These are phyloP conservation scores for Gleditsia sinensis DNA, from an alignment of 306 rosid genomes.

Conservation along the genomic window DNA sequence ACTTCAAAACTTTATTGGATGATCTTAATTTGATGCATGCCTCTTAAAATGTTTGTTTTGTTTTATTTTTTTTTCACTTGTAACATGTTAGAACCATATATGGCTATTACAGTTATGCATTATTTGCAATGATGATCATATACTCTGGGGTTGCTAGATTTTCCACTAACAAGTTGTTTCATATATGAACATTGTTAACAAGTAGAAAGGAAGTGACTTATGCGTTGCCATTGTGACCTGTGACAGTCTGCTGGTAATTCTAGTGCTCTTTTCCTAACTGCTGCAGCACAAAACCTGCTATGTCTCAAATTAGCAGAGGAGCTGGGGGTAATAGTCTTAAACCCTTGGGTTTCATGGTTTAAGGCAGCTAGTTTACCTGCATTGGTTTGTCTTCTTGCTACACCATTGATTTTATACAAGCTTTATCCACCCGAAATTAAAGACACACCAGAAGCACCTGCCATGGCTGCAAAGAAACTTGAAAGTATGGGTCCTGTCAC, in stretches of 20 bases:
- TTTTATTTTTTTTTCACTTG: neutral
- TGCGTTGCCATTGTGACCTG: constrained; percentile 45
- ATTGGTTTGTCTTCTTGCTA: constrained; percentile 61
- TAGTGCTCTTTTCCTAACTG: constrained; percentile 98
- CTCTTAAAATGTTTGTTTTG: neutral
- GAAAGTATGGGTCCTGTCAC: constrained; percentile 87
- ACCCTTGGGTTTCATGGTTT: constrained; percentile 92
- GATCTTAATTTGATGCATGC: neutral
- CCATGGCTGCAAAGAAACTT: constrained; percentile 76
- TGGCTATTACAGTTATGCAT: neutral
- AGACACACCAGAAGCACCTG: constrained; percentile 97
- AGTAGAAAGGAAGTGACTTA: constrained; percentile 39
- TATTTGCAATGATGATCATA: neutral
- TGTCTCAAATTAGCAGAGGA: constrained; percentile 88
- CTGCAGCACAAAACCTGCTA: constrained; percentile 96
- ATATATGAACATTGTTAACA: constrained; percentile 25
- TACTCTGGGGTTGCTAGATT: constrained; percentile 12
- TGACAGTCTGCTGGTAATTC: constrained; percentile 92
- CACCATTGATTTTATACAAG: constrained; percentile 82
- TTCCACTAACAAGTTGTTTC: constrained; percentile 3
- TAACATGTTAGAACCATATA: neutral
- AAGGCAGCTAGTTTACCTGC: constrained; percentile 93
- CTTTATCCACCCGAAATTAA: constrained; percentile 89
- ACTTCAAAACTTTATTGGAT: neutral
- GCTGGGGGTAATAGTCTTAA: constrained; percentile 73